A percentile compares a stretch with the other conserved stretches of the same genome.
Evolutionary conservation across 2,329 filamentous ascomycete genomes (phyloP).

Genomic region (Calonectria pteridis): DNA sequence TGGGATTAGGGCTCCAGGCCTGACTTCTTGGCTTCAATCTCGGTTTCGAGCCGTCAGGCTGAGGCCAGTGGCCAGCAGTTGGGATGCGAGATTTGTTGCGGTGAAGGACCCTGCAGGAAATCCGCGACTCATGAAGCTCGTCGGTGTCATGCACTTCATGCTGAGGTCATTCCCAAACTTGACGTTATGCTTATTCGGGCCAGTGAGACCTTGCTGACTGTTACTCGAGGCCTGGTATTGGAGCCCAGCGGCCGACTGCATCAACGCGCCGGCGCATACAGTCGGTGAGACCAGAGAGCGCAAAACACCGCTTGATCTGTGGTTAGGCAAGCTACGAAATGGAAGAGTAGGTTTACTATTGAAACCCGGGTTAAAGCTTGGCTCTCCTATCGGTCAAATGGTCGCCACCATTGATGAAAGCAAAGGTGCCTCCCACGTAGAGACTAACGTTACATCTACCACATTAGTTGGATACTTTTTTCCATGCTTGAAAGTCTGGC

Average conservation of each 20-base stretch:
- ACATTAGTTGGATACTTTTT: background rate
- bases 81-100: slow-evolving; percentile 15
- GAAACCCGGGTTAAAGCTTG: background rate
- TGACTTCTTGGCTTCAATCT: slow-evolving; percentile 17
- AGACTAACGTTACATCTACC: background rate
- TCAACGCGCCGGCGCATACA: background rate
- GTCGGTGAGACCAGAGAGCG: background rate
- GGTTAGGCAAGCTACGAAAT: background rate
- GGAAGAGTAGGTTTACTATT: background rate
- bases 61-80: background rate
- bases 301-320: background rate
- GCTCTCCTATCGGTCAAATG: background rate
- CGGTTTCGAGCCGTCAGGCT: slow-evolving; percentile 4
- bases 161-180: background rate
- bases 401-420: background rate
- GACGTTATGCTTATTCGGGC: background rate
- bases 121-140: background rate
- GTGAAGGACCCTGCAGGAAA: background rate
- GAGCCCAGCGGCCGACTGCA: background rate
- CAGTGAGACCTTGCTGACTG: background rate
- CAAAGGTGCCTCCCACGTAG: background rate
- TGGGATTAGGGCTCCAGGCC: background rate
- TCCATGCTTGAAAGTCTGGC: background rate
- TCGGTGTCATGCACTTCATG: background rate
- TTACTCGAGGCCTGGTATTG: background rate